Evolutionary conservation across 2,329 filamentous ascomycete species (phyloP), one percentile per base, ranked within the genome.

Genomic region (Trichoderma cornu-damae): DNA sequence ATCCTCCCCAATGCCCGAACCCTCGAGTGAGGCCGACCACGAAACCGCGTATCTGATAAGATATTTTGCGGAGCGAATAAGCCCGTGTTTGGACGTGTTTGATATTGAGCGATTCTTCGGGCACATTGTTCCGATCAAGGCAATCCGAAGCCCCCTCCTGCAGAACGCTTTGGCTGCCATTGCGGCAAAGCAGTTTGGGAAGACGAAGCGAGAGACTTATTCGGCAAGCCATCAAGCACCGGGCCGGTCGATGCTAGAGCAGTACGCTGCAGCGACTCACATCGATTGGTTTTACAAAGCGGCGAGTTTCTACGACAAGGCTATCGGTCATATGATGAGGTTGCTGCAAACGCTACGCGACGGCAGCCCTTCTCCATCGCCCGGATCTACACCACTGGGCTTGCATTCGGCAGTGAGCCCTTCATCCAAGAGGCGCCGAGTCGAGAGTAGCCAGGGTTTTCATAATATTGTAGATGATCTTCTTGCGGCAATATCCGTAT

Each of bases 231-330:
- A 47, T 42, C 57, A 55, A 11, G 43, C 40, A 3, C 32, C 50
- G 8, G 42, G 43, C 4, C 34, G 37, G 18, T 59, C 59, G 14
- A 48, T 57, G 52, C 44, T 61, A 6, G 52, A 59, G 38, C 35
- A 58, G 26, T 56, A 56, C 34, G 57, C 43, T 6, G 40, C 51
- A n/a, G 40, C n/a, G 16, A 34, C 46, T 18, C 43, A 54, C 9
- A 43, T 58, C 26, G 61, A 62, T 28, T 62, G 61, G 61, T 62
- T 61, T 42, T 62, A 61, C 38, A 60, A 61, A 34, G 60, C 61
- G 8, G 61, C 61, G n/a, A 63, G 61, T 26, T 63, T 63, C 35
- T 62, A 63, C 18, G 60, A 62, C 51, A 63, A 61, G 34, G 61
- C 61, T 7, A 63, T 63, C 12, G 43, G 58, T 2, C 59, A 63